Percentiles rank a stretch among this genome's conserved stretches.
phyloP scores from a whole-genome alignment of 805 yeast species.

The Middelhovenomyces tepae region DNA sequence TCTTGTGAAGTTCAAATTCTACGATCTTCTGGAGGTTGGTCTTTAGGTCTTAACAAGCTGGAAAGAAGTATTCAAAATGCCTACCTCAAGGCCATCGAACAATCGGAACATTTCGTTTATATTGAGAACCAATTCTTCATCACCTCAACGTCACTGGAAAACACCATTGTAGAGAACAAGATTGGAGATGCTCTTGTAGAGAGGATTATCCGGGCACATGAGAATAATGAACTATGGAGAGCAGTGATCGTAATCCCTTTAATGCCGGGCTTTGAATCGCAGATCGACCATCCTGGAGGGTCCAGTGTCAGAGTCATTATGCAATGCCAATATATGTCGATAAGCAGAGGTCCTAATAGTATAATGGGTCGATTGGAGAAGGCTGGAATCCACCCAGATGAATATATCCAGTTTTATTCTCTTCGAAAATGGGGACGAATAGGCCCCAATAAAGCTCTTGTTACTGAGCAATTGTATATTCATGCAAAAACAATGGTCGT shows the following conservation, averaged over 20 bases:
- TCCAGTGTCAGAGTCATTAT: constrained; percentile 91
- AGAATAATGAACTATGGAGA: constrained; percentile 70
- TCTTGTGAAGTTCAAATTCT: constrained; percentile 87
- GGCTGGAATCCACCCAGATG: constrained; percentile 77
- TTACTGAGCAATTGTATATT: constrained; percentile 85
- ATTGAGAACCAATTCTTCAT: constrained; percentile 94
- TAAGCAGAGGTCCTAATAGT: constrained; percentile 81
- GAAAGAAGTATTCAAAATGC: constrained; percentile 92
- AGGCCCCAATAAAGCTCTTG: constrained; percentile 63
- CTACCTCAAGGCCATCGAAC: constrained; percentile 79
- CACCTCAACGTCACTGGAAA: constrained; percentile 72
- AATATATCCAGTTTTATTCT: constrained; percentile 86
- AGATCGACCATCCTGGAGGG: constrained; percentile 89
- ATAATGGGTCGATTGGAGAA: constrained; percentile 74
- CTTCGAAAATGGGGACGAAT: constrained; percentile 92
- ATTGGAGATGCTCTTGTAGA: constrained; percentile 98
- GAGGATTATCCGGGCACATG: constrained; percentile 81
- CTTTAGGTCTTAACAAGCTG: constrained; percentile 66
- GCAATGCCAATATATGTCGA: constrained; percentile 93
- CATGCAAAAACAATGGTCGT: constrained; percentile 90
- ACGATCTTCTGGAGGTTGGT: constrained; percentile 90
- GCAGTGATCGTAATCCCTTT: constrained; percentile 88
- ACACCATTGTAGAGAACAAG: constrained; percentile 71
- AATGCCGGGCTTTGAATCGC: constrained; percentile 95
- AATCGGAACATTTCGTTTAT: constrained; percentile 86